Conservation (phyloP, 1,284 basidiomycete genomes). For the Puccinia horiana region DNA sequence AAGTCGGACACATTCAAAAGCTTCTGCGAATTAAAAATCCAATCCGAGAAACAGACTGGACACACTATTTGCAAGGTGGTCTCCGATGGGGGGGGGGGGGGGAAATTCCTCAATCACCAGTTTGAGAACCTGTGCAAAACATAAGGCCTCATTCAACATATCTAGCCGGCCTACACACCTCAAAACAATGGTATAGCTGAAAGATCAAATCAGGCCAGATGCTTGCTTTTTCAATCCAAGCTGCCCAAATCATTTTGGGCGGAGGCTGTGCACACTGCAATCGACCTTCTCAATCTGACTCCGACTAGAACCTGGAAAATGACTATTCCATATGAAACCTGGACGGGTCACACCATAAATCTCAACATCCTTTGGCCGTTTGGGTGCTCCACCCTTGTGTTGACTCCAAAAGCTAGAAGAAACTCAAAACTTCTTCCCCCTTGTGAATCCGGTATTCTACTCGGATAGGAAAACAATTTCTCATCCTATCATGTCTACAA, state of each 20-base stretch:
- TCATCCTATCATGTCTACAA: neutral
- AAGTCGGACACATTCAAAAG: neutral
- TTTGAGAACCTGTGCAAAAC: neutral
- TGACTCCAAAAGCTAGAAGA: neutral
- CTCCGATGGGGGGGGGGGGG: conserved; percentile 21
- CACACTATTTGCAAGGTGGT: neutral
- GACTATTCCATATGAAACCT: neutral
- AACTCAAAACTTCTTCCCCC: neutral
- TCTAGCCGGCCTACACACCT: conserved; percentile 9
- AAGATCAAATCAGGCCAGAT: conserved; percentile 1
- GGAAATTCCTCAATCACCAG: neutral
- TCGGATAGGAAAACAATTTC: neutral
- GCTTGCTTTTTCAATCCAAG: neutral
- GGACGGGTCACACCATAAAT: neutral
- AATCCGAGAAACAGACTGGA: neutral
- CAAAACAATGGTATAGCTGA: conserved; percentile 19
- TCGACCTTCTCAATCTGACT: neutral
- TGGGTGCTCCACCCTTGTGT: neutral
- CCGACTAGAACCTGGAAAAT: neutral
- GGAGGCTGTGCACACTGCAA: conserved; percentile 19
- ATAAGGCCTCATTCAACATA: neutral
- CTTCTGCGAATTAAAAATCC: neutral
- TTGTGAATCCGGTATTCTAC: neutral
- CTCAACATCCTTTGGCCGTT: neutral
- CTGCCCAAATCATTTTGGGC: conserved; percentile 12